These are phyloP conservation scores for Dichomitus squalens DNA, from an alignment of 1,284 basidiomycete genomes.

Conservation along the genomic window DNA sequence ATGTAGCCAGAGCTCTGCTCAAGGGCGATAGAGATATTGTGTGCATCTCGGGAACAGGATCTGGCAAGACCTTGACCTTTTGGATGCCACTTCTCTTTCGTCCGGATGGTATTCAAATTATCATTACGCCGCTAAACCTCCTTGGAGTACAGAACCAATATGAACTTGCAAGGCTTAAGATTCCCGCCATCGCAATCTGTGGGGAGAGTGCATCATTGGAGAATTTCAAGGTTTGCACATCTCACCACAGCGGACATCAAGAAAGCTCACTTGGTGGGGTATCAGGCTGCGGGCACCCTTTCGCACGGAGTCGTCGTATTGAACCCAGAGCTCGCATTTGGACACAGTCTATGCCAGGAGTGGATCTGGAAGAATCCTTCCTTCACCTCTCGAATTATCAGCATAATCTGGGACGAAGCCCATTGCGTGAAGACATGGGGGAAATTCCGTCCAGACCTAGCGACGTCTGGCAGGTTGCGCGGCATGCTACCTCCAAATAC, in stretches of 20 bases:
- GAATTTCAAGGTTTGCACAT: conserved; percentile 28
- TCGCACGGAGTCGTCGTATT: conserved; percentile 34
- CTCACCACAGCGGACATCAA: too few species aligned
- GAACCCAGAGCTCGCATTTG: conserved; percentile 36
- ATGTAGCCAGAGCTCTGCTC: conserved; percentile 13
- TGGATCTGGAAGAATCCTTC: conserved; percentile 31
- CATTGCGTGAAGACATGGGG: conserved; percentile 42
- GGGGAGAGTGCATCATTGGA: conserved; percentile 20
- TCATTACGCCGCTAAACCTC: conserved; percentile 33
- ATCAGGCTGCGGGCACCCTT: not conserved
- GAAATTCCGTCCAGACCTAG: conserved; percentile 35
- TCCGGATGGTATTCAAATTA: conserved; percentile 27
- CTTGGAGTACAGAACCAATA: conserved; percentile 28
- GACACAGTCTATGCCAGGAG: conserved; percentile 21
- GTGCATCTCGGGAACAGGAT: conserved; percentile 28
- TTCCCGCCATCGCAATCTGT: conserved; percentile 27
- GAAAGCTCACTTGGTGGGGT: conserved; percentile 21
- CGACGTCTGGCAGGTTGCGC: conserved; percentile 28
- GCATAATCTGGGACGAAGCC: conserved; percentile 39
- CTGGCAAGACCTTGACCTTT: conserved; percentile 35
- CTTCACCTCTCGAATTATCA: conserved; percentile 30
- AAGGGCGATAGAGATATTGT: conserved; percentile 22
- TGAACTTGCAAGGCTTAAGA: conserved; percentile 13
- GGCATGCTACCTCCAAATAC: conserved; percentile 32
- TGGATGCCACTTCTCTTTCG: conserved; percentile 34